These are phyloP conservation scores for Meripilus lineatus DNA, from an alignment of 1,284 basidiomycete genomes.

Conservation along the genomic window DNA sequence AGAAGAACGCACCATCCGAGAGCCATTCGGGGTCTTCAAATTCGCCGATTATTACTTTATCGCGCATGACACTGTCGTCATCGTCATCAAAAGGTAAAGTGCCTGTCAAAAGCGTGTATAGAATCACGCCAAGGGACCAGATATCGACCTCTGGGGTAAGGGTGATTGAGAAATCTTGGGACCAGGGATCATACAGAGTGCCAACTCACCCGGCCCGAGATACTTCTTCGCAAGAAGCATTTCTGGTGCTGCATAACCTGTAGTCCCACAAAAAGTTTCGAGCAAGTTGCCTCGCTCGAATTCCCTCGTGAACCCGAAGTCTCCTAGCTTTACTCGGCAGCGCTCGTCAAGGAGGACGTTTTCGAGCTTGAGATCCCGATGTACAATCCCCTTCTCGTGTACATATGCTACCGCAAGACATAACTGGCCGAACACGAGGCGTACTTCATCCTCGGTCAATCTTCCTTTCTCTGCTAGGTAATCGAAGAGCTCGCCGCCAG, in stretches of 20 bases:
- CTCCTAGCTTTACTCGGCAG: constrained; percentile 86
- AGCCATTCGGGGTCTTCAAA: constrained; percentile 93
- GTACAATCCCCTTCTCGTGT: constrained; percentile 88
- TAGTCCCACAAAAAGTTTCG: constrained; percentile 97
- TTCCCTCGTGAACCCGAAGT: constrained; percentile 96
- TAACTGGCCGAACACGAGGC: constrained; percentile 89
- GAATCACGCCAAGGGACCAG: constrained; percentile 95
- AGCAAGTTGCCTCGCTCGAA: constrained; percentile 81
- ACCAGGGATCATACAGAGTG: constrained; percentile 24
- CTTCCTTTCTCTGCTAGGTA: constrained; percentile 95
- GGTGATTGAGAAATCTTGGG: constrained; percentile 20
- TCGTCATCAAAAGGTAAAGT: constrained; percentile 98
- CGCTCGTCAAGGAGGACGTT: constrained; percentile 90
- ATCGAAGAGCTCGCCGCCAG: constrained; percentile 95
- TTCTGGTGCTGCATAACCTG: constrained; percentile 93
- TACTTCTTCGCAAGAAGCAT: constrained; percentile 91
- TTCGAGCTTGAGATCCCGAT: constrained; percentile 95
- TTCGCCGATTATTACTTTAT: constrained; percentile 82
- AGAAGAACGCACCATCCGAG: constrained; percentile 56
- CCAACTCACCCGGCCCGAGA: constrained; percentile 71
- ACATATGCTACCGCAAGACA: constrained; percentile 93
- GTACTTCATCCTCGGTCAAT: constrained; percentile 78
- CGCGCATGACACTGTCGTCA: constrained; percentile 86
- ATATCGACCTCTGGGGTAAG: constrained; percentile 82
- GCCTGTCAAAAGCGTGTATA: constrained; percentile 92